phyloP scores from a whole-genome alignment of 148 eudicot genomes.

The Fallopia convolvulus region DNA sequence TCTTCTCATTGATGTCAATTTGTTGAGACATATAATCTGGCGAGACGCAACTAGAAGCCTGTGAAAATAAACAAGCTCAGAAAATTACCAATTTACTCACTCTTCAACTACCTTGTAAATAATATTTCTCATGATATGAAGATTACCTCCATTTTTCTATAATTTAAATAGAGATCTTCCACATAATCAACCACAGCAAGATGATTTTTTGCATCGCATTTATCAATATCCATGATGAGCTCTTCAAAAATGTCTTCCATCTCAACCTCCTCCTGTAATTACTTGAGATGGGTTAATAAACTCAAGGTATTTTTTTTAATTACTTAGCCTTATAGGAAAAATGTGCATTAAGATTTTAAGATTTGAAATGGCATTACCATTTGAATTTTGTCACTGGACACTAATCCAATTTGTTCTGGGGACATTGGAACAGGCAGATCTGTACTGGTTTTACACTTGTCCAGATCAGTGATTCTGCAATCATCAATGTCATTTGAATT shows the following conservation, averaged over 20 bases:
- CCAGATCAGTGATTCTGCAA: constrained; percentile 25
- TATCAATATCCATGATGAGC: not conserved
- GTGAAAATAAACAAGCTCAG: constrained; percentile 2
- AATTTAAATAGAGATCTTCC: constrained; percentile 56
- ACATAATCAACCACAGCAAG: constrained; percentile 66
- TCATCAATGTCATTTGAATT: constrained; percentile 26
- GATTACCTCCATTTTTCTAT: constrained; percentile 66
- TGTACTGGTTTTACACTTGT: constrained; percentile 13
- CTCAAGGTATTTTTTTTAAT: not conserved
- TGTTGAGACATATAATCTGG: constrained; percentile 59
- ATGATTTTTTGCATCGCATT: constrained; percentile 25
- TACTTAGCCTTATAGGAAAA: not conserved
- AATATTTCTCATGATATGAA: not conserved
- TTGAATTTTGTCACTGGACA: constrained; percentile 22
- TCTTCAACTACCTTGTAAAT: not conserved
- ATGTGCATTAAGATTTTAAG: not conserved
- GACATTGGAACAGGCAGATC: constrained; percentile 48
- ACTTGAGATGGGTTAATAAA: not conserved
- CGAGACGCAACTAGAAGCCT: constrained; percentile 52
- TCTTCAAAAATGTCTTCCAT: constrained; percentile 62
- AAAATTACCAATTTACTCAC: not conserved
- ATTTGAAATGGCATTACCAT: constrained; percentile 26
- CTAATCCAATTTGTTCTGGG: constrained; percentile 27
- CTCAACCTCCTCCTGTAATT: constrained; percentile 51
- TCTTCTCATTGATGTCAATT: constrained; percentile 65